A percentile compares a stretch with the other conserved stretches of the same genome.
Conservation (phyloP, 768 basidiomycete species). For the Kwoniella europaea region DNA sequence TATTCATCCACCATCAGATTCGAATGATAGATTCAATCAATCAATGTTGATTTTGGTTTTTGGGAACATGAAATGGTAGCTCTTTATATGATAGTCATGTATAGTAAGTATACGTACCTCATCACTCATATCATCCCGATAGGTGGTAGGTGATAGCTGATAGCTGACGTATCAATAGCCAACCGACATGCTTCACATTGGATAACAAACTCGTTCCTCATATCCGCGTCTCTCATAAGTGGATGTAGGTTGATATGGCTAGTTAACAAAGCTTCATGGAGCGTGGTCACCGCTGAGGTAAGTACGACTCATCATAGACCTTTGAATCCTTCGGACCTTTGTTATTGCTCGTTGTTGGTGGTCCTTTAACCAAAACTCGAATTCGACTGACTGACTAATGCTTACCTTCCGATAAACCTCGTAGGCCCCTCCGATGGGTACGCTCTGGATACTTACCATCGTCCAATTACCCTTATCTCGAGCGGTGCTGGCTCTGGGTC, state of each 20-base stretch:
- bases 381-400: background rate
- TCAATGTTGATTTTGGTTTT: background rate
- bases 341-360: too few species aligned
- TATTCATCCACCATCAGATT: background rate
- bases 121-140: background rate
- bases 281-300: conserved; percentile 50
- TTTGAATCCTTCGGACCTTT: too few species aligned
- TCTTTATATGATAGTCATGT: conserved; percentile 45
- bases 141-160: background rate
- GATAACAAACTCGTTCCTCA: conserved; percentile 41
- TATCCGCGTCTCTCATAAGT: conserved; percentile 42
- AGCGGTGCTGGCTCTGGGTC: conserved; percentile 39
- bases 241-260: conserved; percentile 55
- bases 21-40: background rate
- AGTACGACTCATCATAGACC: conserved; percentile 2
- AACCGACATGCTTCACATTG: conserved; percentile 44
- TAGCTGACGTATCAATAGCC: conserved; percentile 13
- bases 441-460: conserved; percentile 56
- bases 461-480: conserved; percentile 52
- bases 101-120: conserved; percentile 36
- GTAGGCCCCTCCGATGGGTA: conserved; percentile 56
- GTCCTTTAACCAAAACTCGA: background rate
- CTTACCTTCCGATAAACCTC: background rate
- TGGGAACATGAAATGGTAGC: conserved; percentile 27
- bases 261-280: conserved; percentile 53